phyloP scores from a whole-genome alignment of 345 rosid species.

The Crucihimalaya himalaica region DNA sequence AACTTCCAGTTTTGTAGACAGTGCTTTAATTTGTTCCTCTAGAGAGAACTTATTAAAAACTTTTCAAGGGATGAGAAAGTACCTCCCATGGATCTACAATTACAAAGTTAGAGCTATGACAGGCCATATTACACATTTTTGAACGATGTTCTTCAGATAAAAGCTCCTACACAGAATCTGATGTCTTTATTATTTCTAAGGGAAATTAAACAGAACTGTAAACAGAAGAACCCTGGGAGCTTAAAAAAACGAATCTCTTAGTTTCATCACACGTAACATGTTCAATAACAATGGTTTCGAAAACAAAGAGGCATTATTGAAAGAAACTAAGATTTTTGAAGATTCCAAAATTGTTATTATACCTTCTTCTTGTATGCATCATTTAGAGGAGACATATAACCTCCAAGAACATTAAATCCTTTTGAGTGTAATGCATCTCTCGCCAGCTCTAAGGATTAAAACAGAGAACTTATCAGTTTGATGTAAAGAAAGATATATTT shows the following conservation, averaged over 20 bases:
- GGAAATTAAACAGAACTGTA: neutral
- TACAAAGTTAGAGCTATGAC: slow-evolving; percentile 72
- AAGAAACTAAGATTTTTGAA: neutral
- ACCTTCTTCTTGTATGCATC: slow-evolving; percentile 87
- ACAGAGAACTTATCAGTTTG: slow-evolving; percentile 26
- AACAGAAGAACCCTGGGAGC: neutral
- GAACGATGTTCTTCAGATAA: slow-evolving; percentile 69
- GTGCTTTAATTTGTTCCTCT: neutral
- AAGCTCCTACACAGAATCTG: slow-evolving; percentile 58
- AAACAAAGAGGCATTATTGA: neutral
- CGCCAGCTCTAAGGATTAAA: slow-evolving; percentile 62
- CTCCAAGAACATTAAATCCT: slow-evolving; percentile 78
- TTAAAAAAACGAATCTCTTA: neutral
- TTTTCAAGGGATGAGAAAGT: slow-evolving; percentile 4
- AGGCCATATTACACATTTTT: slow-evolving; percentile 70
- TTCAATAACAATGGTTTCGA: neutral
- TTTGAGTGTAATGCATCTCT: slow-evolving; percentile 67
- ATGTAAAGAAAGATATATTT: neutral
- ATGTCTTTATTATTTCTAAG: slow-evolving; percentile 11
- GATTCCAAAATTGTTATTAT: neutral
- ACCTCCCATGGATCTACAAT: slow-evolving; percentile 99
- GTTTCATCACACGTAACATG: slow-evolving; percentile 10
- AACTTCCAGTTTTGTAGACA: slow-evolving; percentile 13
- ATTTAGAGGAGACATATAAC: slow-evolving; percentile 91
- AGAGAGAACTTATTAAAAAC: neutral